Base-by-base conservation (phyloP, 73 alveolate genomes). In the Blepharisma japonicum region DNA sequence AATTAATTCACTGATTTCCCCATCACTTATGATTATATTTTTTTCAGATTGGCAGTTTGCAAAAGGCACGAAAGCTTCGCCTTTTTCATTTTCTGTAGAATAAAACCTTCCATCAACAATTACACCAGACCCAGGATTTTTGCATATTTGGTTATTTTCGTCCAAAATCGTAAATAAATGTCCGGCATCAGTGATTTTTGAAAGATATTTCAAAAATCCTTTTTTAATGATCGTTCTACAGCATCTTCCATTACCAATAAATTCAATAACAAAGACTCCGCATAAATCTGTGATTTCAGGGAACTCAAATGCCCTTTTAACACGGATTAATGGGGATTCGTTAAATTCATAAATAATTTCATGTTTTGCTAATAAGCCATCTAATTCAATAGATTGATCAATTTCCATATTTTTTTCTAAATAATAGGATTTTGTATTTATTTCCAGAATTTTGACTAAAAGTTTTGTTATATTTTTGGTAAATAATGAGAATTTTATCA, bases 221-320 rank as follows among this genome's bases (percentile, higher is more conserved):
- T 92, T 94, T 84, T 94, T 94, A 45, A 94, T 88, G 6, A 90
- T 80, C 45, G 95, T 94, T 85, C 99, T 87, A 11, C 91, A 45
- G 53, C 90, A 71, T 67, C 80, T 55, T n/a, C 99, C 98, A 71
- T 92, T 92, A 6, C 96, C 97, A 54, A 92, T 71, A 67, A 94
- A 90, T 86, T 94, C 99, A 47, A 94, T 83, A 68, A 94, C 87
- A 83, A 92, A 94, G 27, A 91, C 87, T 7, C 98, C 98, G 27
- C 87, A 87, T 83, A 82, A 78, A 48, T 80, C 95, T 25, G 86
- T 83, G 7, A 93, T 90, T 71, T 89, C 91, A 78, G 90, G 92
- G 55, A 80, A 80, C 38, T 77, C 85, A 21, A 91, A 89, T 1
- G 66, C 68, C 68, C 81, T 81, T 32, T 18, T 84, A 78, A 66